These are phyloP conservation scores for Nyctanthes arbortristis DNA, from an alignment of 257 asterid genomes.

Conservation along the genomic window DNA sequence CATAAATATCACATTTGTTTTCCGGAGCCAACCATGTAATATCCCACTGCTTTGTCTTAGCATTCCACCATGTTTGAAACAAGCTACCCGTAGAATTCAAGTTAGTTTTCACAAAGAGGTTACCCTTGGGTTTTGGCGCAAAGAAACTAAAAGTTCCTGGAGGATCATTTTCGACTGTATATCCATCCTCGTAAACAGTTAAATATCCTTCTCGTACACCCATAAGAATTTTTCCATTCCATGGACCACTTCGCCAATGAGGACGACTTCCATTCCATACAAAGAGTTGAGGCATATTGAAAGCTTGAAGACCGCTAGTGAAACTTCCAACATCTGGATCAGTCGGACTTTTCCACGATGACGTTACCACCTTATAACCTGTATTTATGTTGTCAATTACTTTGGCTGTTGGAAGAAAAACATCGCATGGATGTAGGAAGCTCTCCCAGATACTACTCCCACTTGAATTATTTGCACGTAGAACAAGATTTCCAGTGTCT, in stretches of 20 bases:
- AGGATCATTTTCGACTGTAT: constrained; percentile 31
- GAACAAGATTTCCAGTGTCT: too few species aligned
- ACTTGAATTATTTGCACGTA: too few species aligned
- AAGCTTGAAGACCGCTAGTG: constrained; percentile 40
- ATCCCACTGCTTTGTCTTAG: constrained; percentile 34
- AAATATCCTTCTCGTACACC: constrained; percentile 53
- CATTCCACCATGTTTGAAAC: constrained; percentile 38
- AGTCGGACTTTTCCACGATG: constrained; percentile 41
- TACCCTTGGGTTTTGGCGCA: constrained; percentile 30
- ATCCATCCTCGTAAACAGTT: constrained; percentile 46
- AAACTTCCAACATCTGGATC: constrained; percentile 35
- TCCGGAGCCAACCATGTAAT: constrained; percentile 27
- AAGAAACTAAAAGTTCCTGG: constrained; percentile 32
- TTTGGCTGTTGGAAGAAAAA: too few species aligned
- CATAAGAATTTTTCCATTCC: constrained; percentile 46
- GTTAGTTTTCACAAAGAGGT: constrained; percentile 27
- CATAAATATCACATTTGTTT: constrained; percentile 41
- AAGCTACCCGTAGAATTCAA: constrained; percentile 41
- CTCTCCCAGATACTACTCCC: too few species aligned
- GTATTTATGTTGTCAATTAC: too few species aligned
- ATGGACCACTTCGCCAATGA: constrained; percentile 61
- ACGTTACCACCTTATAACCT: constrained; percentile 26
- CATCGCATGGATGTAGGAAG: too few species aligned
- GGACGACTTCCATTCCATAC: constrained; percentile 44
- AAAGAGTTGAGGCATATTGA: constrained; percentile 36